A percentile compares a stretch with the other conserved stretches of the same genome.
phyloP scores from a whole-genome alignment of 1,284 basidiomycete species.

The Puccinia hordei region DNA sequence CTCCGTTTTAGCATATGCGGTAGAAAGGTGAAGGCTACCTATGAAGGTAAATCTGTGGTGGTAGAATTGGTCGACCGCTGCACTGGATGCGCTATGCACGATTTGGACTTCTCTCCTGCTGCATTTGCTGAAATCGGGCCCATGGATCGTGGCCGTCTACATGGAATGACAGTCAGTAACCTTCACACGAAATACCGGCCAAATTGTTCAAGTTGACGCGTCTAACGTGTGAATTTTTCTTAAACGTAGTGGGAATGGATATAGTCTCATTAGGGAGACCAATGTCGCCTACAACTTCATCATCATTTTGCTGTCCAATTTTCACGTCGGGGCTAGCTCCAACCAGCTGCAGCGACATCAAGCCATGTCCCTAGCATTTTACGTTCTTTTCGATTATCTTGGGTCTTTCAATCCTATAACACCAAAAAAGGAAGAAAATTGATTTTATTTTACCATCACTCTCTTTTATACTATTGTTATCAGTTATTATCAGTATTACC shows the following conservation, averaged over 20 bases:
- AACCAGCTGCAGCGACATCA: neutral
- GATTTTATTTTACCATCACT: neutral
- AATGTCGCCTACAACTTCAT: neutral
- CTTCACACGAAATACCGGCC: neutral
- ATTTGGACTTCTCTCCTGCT: conserved; percentile 64
- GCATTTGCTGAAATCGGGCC: conserved; percentile 64
- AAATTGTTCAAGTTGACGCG: neutral
- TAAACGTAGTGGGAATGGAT: conserved; percentile 23
- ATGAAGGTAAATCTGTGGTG: conserved; percentile 62
- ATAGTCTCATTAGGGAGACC: neutral
- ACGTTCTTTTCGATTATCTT: neutral
- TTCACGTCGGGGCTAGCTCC: neutral
- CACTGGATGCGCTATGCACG: conserved; percentile 64
- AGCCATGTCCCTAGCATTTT: neutral
- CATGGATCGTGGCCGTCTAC: conserved; percentile 64
- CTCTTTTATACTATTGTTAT: neutral
- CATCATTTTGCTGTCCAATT: neutral
- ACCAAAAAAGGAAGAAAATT: neutral
- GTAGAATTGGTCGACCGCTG: conserved; percentile 69
- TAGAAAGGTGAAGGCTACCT: conserved; percentile 33
- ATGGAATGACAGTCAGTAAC: conserved; percentile 58
- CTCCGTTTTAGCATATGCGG: conserved; percentile 30
- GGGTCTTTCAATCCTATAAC: neutral
- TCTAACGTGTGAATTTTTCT: neutral
- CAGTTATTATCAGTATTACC: neutral